Base-by-base conservation (phyloP, 805 yeast genomes). In the Myxozyma neglecta region DNA sequence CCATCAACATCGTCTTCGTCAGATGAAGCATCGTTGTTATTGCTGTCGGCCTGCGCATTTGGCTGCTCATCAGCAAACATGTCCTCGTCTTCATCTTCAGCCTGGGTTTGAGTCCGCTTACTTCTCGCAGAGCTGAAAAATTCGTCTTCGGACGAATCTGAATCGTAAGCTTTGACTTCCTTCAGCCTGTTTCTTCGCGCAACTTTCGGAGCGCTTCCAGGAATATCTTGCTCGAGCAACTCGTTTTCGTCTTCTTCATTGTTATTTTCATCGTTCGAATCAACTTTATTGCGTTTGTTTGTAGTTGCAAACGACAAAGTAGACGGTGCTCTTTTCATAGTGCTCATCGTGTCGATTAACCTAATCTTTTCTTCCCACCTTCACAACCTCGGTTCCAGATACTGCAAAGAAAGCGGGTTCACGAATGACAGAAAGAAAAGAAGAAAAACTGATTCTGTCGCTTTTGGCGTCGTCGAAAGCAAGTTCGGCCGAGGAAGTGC, bases 1-100 rank as follows among this genome's bases (percentile, higher is more conserved):
- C 70, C 77, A 10, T 68, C 64, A 11, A 68, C 64, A 20, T 68
- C 66, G 1, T 66, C 72, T 1, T 70, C 70, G 29, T 63, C 68
- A n/a, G 65, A 54, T 1, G 54, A 50, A 18, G 35, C 51, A 1
- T 45, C 69, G 37, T 62, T 68, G 14, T 64, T 72, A 8, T 67
- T 68, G 18, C 60, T 62, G 37, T 56, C 63, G 8, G 63, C 65
- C 3, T 44, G 39, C 16, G 39, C 35, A 13, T 20, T n/a, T 13
- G 37, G 14, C 7, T 34, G 47, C 7, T 42, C 62, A 14, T 57
- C 64, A 10, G 42, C 66, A 57, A 61, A 61, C 62, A 64, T 61
- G 53, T 74, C 75, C 7, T 74, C 73, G 2, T 75, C 75, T 37
- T 73, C 75, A 20, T 74, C 76, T 6, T 69, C 45, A 45, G 42